Evolutionary conservation across 139 green algal genomes (phyloP).

Genomic region (Pleodorina starrii): DNA sequence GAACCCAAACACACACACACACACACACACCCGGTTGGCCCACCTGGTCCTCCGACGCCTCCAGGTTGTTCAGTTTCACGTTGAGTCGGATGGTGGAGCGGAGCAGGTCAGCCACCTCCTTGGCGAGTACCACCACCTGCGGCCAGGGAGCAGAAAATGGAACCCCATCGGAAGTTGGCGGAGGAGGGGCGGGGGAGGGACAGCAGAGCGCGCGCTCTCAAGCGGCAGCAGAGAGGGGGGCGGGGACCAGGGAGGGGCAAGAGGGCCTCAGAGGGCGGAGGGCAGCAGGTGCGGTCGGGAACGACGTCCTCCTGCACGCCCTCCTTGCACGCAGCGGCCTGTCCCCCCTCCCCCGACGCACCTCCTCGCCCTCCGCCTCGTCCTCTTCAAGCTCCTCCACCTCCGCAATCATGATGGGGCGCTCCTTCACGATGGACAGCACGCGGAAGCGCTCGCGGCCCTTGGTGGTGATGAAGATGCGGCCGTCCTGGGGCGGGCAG

Average conservation of each 20-base stretch:
- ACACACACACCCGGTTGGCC: background rate
- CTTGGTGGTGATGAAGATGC: constrained; percentile 65
- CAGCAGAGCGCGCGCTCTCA: no score
- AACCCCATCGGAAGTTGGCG: no score
- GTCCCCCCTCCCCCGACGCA: background rate
- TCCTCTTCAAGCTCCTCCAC: constrained; percentile 68
- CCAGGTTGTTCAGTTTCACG: constrained; percentile 72
- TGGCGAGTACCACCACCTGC: constrained; percentile 48
- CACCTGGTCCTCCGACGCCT: constrained; percentile 54
- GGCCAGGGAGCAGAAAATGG: no score
- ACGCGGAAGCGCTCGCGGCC: constrained; percentile 67
- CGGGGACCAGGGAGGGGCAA: no score
- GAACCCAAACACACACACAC: background rate
- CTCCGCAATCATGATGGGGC: constrained; percentile 66
- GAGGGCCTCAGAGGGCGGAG: no score
- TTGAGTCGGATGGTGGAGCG: constrained; percentile 71
- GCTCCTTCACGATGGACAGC: constrained; percentile 52
- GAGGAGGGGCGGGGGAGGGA: no score
- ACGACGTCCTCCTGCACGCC: background rate
- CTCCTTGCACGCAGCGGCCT: no score
- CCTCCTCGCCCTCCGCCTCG: constrained; percentile 45
- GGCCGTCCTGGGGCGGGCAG: constrained; percentile 51
- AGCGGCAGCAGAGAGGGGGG: no score
- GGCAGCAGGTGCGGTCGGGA: no score
- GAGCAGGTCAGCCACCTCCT: constrained; percentile 71